Evolutionary conservation across 2,329 filamentous ascomycete species (phyloP), one percentile per base, ranked within the genome.

Genomic region (Peltaster fructicola): DNA sequence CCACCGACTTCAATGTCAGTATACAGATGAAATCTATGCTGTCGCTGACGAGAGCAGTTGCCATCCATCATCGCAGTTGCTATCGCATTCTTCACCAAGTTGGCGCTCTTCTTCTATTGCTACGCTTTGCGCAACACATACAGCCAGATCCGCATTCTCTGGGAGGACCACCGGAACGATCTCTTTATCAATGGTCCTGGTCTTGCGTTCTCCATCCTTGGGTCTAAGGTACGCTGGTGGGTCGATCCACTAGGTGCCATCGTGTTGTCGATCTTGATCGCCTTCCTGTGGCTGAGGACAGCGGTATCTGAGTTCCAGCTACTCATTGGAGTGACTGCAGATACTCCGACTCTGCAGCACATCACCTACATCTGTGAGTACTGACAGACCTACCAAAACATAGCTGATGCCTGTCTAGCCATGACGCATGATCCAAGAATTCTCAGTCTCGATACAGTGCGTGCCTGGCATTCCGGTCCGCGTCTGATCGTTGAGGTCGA

Each of bases 121-220:
- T 95, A 76, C 70, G 70, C 79, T 4, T 54, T 95, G 41, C 74
- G 85, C 38, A 74, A 93, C 56, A 78, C 80, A 42, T 92, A 95
- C 58, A 81, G 72, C 32, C 84, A 93, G 51, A 71, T 93, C 35
- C 68, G 77, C 29, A 93, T 93, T 46, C 59, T 95, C 8, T 93
- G 82, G 84, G 79, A 91, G 51, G 85, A 95, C 45, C 88, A 98
- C 56, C 74, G 88, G 33, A 98, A 98, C 46, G 88, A 98, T 46
- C 61, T 98, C n/a, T 63, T 92, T 41, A 81, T 98, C 63, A 98
- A 95, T 50, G 81, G 81, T 77, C 93, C 27, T 59, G 61, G 32
- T 67, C 72, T 95, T 35, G 53, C 93, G 27, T 93, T 84, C 1
- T 85, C 78, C 3, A 73, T 93, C n/a, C 79, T 81, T 27, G 88